A percentile compares a stretch with the other conserved stretches of the same genome.
Conservation (phyloP, 2,329 filamentous ascomycete species). For the Pseudogymnoascus sp. region DNA sequence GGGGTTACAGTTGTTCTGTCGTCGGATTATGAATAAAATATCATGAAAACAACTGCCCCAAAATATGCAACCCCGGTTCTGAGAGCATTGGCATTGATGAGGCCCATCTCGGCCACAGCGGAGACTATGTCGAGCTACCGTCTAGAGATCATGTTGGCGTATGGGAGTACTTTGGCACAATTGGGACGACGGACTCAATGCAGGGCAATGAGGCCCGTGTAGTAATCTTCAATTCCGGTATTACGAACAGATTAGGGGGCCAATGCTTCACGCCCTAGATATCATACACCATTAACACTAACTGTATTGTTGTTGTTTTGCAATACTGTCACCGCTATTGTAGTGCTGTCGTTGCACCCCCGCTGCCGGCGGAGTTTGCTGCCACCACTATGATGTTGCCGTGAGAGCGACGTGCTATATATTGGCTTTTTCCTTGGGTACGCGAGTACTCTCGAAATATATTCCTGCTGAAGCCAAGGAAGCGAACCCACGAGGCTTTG, state of each 20-base stretch:
- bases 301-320: not conserved
- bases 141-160: too few species aligned
- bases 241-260: too few species aligned
- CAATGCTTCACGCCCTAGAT: too few species aligned
- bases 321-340: not conserved
- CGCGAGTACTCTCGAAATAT: not conserved
- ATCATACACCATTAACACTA: too few species aligned
- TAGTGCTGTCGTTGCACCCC: not conserved
- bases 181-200: too few species aligned
- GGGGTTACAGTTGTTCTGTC: not conserved
- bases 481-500: not conserved
- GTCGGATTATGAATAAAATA: constrained; percentile 1
- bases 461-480: not conserved
- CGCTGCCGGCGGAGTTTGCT: not conserved
- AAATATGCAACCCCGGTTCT: not conserved
- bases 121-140: too few species aligned
- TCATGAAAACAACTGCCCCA: not conserved
- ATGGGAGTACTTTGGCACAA: too few species aligned
- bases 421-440: not conserved
- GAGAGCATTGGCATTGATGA: too few species aligned
- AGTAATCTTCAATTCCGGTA: too few species aligned
- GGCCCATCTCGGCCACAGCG: too few species aligned
- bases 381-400: not conserved
- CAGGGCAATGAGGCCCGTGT: too few species aligned
- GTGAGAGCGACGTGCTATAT: not conserved